Conservation (phyloP, 345 rosid genomes). For the Viola odorata region DNA sequence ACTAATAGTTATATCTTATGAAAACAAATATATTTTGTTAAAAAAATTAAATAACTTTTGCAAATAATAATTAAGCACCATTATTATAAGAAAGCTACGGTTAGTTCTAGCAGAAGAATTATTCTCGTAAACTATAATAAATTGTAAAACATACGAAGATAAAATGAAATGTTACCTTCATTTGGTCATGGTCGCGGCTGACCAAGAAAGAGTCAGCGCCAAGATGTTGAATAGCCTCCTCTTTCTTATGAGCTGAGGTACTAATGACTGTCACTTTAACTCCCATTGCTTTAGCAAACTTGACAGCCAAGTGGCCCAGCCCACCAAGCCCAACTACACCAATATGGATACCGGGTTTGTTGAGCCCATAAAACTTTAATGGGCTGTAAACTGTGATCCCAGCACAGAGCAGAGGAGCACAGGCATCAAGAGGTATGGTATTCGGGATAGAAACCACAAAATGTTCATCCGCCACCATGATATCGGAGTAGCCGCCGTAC, state of each 20-base stretch:
- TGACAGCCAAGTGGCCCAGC: constrained; percentile 12
- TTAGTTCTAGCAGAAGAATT: no score
- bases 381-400: no score
- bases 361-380: neutral
- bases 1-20: no score
- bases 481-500: constrained; percentile 13
- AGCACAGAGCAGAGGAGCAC: no score
- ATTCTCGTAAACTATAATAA: no score
- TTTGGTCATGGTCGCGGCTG: constrained; percentile 4
- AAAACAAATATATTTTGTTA: no score
- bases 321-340: neutral
- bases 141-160: no score
- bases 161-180: constrained; percentile 1
- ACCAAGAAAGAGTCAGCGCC: constrained; percentile 13
- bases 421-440: no score
- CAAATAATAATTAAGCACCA: no score
- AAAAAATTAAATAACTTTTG: no score
- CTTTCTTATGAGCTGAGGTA: constrained; percentile 6
- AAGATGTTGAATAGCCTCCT: constrained; percentile 10
- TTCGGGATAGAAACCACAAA: no score
- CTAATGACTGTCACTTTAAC: constrained; percentile 12
- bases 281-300: constrained; percentile 11
- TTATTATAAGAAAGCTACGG: no score
- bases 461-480: neutral
- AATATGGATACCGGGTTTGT: constrained; percentile 1